phyloP scores from a whole-genome alignment of 768 basidiomycete genomes.

The Dioszegia aurantiaca region DNA sequence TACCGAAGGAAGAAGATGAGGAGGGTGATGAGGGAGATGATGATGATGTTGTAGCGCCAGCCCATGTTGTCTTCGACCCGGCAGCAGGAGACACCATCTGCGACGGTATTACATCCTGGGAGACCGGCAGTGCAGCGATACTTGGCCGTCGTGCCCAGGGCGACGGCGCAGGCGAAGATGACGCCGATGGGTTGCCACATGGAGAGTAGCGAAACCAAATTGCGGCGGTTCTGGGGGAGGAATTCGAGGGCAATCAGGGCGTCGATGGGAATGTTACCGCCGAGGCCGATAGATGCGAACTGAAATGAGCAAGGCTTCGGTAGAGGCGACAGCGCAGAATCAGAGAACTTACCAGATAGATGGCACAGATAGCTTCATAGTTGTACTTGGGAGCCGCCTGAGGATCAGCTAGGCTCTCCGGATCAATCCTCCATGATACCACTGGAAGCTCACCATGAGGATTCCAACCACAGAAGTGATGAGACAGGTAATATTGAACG shows the following conservation, averaged over 20 bases:
- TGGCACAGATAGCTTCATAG: slow-evolving; percentile 52
- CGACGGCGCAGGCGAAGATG: slow-evolving; percentile 58
- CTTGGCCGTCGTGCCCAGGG: slow-evolving; percentile 61
- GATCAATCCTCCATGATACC: background rate
- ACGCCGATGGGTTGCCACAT: slow-evolving; percentile 56
- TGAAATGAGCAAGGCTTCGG: background rate
- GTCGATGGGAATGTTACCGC: slow-evolving; percentile 55
- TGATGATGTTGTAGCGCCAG: slow-evolving; percentile 62
- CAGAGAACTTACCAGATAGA: slow-evolving; percentile 45
- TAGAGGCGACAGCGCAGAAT: slow-evolving; percentile 16
- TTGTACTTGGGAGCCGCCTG: slow-evolving; percentile 52
- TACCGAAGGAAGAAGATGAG: slow-evolving; percentile 61
- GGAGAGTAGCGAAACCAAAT: slow-evolving; percentile 59
- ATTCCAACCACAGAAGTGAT: slow-evolving; percentile 53
- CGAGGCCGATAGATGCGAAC: slow-evolving; percentile 41
- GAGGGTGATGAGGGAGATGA: slow-evolving; percentile 55
- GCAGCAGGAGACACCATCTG: slow-evolving; percentile 55
- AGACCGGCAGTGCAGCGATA: slow-evolving; percentile 56
- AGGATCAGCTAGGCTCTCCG: background rate
- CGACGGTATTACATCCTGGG: slow-evolving; percentile 32
- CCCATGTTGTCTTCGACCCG: slow-evolving; percentile 60
- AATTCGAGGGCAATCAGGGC: slow-evolving; percentile 51
- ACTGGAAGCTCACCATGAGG: slow-evolving; percentile 41
- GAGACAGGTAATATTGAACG: slow-evolving; percentile 54
- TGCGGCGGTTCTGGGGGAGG: slow-evolving; percentile 48